Conservation (phyloP, 164 flowering plant species). For the Nymphaea thermarum region DNA sequence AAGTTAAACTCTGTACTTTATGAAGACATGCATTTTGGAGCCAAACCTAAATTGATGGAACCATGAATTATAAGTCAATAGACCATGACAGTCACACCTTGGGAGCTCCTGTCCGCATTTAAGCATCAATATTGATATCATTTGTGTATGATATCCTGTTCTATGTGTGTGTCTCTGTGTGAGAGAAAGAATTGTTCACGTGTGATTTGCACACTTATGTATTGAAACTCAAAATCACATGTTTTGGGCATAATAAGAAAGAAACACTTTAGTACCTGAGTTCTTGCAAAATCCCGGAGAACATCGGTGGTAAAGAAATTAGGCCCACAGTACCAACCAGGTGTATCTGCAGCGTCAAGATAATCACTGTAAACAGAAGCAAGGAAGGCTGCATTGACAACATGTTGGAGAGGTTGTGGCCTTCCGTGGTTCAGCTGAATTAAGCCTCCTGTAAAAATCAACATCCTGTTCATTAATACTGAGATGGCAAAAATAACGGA, state of each 20-base stretch:
- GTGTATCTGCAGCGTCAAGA: slow-evolving; percentile 18
- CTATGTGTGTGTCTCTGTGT: no score
- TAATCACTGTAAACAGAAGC: slow-evolving; percentile 49
- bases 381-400: slow-evolving; percentile 58
- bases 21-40: no score
- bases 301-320: slow-evolving; percentile 17
- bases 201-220: no score
- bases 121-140: no score
- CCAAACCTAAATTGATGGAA: no score
- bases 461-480: slow-evolving; percentile 11
- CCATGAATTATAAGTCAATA: no score
- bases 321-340: slow-evolving; percentile 25
- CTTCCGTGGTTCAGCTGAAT: slow-evolving; percentile 11
- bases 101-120: no score
- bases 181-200: no score
- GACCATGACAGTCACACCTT: no score
- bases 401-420: slow-evolving; percentile 22
- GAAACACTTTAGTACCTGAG: slow-evolving; percentile 33
- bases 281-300: slow-evolving; percentile 32
- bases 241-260: neutral
- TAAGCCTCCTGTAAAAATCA: slow-evolving; percentile 44
- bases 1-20: no score
- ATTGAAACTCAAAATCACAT: no score
- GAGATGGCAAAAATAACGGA: neutral
- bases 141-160: no score